These are phyloP conservation scores for Ascoidea asiatica DNA, from an alignment of 805 yeast genomes.

Conservation along the genomic window DNA sequence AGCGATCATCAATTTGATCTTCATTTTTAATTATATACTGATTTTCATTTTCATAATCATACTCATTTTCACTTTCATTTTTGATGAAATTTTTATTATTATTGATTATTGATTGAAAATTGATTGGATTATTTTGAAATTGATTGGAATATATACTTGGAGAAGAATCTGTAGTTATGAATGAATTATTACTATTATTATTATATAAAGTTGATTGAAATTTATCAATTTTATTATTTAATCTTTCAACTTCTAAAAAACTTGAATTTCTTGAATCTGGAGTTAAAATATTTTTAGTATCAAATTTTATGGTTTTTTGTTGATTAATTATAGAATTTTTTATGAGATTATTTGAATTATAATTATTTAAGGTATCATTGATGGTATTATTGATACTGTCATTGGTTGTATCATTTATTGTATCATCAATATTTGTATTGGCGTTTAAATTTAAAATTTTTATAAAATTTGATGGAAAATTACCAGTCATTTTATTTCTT, in stretches of 20 bases:
- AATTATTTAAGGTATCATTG: neutral
- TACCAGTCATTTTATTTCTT: conserved; percentile 72
- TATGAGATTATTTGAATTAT: too few species aligned
- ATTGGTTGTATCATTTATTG: neutral
- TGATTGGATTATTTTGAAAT: too few species aligned
- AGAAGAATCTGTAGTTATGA: too few species aligned
- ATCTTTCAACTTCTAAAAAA: too few species aligned
- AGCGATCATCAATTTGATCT: neutral
- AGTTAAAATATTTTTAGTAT: too few species aligned
- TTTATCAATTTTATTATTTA: too few species aligned
- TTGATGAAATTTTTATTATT: neutral
- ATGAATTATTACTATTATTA: too few species aligned
- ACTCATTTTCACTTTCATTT: neutral
- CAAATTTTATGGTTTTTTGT: too few species aligned
- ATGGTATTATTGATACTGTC: neutral
- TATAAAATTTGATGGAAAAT: conserved; percentile 82
- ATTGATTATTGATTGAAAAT: neutral
- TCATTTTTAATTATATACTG: neutral
- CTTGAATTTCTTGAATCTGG: too few species aligned
- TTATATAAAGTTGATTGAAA: too few species aligned
- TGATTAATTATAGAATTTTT: too few species aligned
- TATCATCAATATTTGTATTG: conserved; percentile 1
- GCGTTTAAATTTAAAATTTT: conserved; percentile 28
- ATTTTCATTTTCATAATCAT: neutral
- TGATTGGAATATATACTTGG: too few species aligned